A percentile compares a stretch with the other conserved stretches of the same genome.
Conservation (phyloP, 2,329 filamentous ascomycete genomes). For the Ophiobolus disseminans region DNA sequence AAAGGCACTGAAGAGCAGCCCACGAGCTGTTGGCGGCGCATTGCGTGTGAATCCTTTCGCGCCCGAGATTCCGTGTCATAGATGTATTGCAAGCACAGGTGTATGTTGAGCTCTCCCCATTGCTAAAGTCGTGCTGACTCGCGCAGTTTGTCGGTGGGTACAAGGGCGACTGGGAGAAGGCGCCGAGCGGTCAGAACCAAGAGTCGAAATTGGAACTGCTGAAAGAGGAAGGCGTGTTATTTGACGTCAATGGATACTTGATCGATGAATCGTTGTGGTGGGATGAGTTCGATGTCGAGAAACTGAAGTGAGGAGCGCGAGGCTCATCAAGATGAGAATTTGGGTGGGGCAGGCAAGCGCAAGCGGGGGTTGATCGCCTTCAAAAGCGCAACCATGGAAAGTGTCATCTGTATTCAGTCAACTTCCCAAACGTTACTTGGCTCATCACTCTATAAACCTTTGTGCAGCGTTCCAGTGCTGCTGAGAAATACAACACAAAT, state of each 20-base stretch:
- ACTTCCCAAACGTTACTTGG: too few relatives aligned
- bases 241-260: conserved; percentile 67
- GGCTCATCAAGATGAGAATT: not conserved
- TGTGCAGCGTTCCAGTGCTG: too few relatives aligned
- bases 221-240: conserved; percentile 68
- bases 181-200: conserved; percentile 68
- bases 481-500: not conserved
- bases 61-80: conserved; percentile 80
- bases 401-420: not conserved
- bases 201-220: conserved; percentile 70
- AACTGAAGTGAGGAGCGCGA: conserved; percentile 24
- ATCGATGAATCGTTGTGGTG: conserved; percentile 57
- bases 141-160: conserved; percentile 67
- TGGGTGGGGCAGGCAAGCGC: conserved; percentile 15
- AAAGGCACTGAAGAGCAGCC: conserved; percentile 70
- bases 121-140: conserved; percentile 4
- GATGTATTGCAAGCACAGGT: conserved; percentile 77
- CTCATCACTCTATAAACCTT: too few relatives aligned
- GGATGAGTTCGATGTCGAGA: conserved; percentile 50
- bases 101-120: conserved; percentile 42
- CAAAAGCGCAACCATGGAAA: not conserved
- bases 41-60: conserved; percentile 82
- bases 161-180: conserved; percentile 69
- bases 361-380: conserved; percentile 19
- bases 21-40: conserved; percentile 79